These are phyloP conservation scores for Pyrrhoderma noxium DNA, from an alignment of 1,284 basidiomycete species.

Conservation along the genomic window DNA sequence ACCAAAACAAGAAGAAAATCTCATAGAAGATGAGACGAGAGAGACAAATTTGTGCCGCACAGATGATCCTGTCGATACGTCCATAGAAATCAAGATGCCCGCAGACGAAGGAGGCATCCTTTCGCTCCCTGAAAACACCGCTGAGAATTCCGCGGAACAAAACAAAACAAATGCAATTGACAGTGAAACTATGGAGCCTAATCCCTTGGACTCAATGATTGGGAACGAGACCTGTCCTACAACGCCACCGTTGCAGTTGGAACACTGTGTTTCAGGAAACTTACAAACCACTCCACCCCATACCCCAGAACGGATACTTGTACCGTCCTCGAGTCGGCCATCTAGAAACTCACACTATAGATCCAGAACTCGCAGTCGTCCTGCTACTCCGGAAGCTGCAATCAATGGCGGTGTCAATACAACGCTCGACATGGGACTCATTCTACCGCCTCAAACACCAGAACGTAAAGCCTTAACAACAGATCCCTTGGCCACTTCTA, in stretches of 20 bases:
- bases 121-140: no score
- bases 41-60: no score
- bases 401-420: slow-evolving; percentile 10
- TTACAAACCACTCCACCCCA: slow-evolving; percentile 9
- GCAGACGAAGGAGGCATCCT: no score
- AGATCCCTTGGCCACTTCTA: slow-evolving; percentile 31
- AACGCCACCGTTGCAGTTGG: slow-evolving; percentile 19
- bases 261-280: slow-evolving; percentile 1
- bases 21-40: no score
- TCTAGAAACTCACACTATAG: no score
- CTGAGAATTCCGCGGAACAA: no score
- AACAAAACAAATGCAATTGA: no score
- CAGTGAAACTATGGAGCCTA: no score
- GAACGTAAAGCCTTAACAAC: slow-evolving; percentile 23
- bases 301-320: slow-evolving; percentile 9
- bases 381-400: slow-evolving; percentile 6
- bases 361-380: slow-evolving; percentile 1
- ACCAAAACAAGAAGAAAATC: no score
- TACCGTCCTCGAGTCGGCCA: no score
- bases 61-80: no score
- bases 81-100: no score
- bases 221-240: slow-evolving; percentile 23
- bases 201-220: not conserved
- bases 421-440: not conserved
- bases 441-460: slow-evolving; percentile 20